These are phyloP conservation scores for Nemania sp. DNA, from an alignment of 2,329 filamentous ascomycete genomes.

Conservation along the genomic window DNA sequence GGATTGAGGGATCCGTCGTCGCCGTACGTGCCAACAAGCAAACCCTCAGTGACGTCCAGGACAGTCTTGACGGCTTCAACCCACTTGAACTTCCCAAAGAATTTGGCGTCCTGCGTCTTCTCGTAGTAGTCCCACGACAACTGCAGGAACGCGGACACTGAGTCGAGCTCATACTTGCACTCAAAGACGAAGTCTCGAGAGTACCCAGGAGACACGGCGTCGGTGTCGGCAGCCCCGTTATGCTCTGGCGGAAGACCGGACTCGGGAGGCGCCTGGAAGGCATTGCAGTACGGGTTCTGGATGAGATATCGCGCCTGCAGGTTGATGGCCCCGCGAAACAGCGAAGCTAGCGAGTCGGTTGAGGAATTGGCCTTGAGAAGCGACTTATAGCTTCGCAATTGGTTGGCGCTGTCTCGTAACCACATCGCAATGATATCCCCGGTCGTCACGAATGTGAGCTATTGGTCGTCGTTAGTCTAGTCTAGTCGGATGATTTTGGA, in stretches of 20 bases:
- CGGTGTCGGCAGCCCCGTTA: constrained; percentile 64
- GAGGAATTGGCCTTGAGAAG: constrained; percentile 59
- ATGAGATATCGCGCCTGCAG: constrained; percentile 74
- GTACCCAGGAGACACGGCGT: constrained; percentile 65
- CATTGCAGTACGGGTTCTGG: constrained; percentile 83
- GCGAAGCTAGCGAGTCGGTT: constrained; percentile 64
- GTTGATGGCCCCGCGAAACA: constrained; percentile 77
- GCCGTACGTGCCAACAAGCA: constrained; percentile 73
- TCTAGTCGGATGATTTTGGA: constrained; percentile 37
- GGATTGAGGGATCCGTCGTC: constrained; percentile 55
- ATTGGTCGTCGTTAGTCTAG: constrained; percentile 47
- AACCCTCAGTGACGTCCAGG: constrained; percentile 45
- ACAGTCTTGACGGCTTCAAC: constrained; percentile 67
- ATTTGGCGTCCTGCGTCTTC: constrained; percentile 66
- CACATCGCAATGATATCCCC: constrained; percentile 93
- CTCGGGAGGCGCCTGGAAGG: constrained; percentile 85
- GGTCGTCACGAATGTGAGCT: constrained; percentile 80
- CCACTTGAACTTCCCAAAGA: constrained; percentile 73
- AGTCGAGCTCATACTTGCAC: constrained; percentile 86
- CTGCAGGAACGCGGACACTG: constrained; percentile 75
- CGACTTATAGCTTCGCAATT: constrained; percentile 74
- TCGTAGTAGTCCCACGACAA: constrained; percentile 73
- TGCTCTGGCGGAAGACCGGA: constrained; percentile 64
- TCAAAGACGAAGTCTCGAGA: constrained; percentile 73
- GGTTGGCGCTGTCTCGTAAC: constrained; percentile 85